Base-by-base conservation (phyloP, 1,284 basidiomycete species). In the Malassezia vespertilionis region DNA sequence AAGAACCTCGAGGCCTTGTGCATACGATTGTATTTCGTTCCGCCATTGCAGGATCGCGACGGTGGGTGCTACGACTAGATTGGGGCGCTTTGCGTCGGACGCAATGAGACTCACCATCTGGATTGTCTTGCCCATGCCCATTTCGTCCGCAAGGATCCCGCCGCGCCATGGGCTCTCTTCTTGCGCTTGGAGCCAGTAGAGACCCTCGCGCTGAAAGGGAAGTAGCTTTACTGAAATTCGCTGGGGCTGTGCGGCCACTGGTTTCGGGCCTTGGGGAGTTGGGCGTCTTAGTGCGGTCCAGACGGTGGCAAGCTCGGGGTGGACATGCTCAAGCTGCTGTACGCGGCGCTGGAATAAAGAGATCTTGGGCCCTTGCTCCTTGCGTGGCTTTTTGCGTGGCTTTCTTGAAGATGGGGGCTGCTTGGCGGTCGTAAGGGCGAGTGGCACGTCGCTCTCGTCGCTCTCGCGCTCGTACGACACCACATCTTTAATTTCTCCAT, bases 1-100 rank as follows among this genome's bases (percentile, higher is more conserved):
- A 33, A 84, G 79, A 22, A 91, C 84, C 48, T 72, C 73, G 55
- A 76, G 61, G 26, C 66, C 63, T 21, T 65, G 56, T 12, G 74
- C 73, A 49, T 72, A 74, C 61, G 72, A 71, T 41, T 81, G 80
- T 47, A 97, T 88, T 72, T 99, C 93, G 70, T 91, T 88, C 59
- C 82, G 80, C 93, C 93, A 97, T 74, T 99, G 91, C 82, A 97
- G 90, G 56, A 99, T 81, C 20, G 93, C 93, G 38, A 96, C 91
- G 2, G 89, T 93, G 10, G 73, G 73, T 3, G 91, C 91, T 26
- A 97, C 78, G 17, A 97, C 86, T 8, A 97, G 78, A 48, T 87
- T 90, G 0, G 88, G 88, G 68, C 80, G 83, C 54, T 77, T 74
- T 37, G 78, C 73, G 66, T 87, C 83, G 0, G 83, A 82, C 2